Evolutionary conservation across 306 rosid genomes (phyloP).

Genomic region (Quercus parvula): DNA sequence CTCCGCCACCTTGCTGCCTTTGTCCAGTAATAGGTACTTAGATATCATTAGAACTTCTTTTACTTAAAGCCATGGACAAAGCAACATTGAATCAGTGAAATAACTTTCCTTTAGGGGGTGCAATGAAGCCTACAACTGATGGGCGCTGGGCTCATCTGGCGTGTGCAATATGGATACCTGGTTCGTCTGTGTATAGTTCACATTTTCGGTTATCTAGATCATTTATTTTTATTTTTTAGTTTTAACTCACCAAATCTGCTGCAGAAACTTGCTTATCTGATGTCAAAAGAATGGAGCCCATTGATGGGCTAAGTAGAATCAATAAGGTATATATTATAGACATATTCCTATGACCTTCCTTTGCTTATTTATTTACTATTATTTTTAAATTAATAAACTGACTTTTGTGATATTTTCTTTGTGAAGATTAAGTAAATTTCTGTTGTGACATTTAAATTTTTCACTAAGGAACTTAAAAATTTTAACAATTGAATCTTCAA

Average conservation of each 20-base stretch:
- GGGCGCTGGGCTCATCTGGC: constrained; percentile 99
- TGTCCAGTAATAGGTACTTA: constrained; percentile 90
- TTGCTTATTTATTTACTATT: neutral
- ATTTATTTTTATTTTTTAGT: constrained; percentile 9
- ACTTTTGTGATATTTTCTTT: neutral
- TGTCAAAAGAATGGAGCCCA: constrained; percentile 95
- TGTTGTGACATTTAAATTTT: neutral
- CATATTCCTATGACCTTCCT: neutral
- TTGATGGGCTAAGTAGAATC: constrained; percentile 89
- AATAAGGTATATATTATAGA: constrained; percentile 52
- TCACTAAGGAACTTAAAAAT: neutral
- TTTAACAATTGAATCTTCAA: neutral
- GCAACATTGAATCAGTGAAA: constrained; percentile 19
- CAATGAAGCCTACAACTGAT: constrained; percentile 98
- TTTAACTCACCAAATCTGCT: constrained; percentile 30
- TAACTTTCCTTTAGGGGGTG: constrained; percentile 74
- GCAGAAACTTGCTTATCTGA: constrained; percentile 98
- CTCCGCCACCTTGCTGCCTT: constrained; percentile 84
- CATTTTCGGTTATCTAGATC: constrained; percentile 5
- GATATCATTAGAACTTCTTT: constrained; percentile 19
- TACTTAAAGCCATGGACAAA: constrained; percentile 1
- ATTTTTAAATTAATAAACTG: neutral
- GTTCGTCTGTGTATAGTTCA: constrained; percentile 42
- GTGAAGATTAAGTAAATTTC: neutral
- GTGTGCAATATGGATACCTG: constrained; percentile 99